phyloP scores from a whole-genome alignment of 495 filamentous ascomycete species.

The Penicillium dipodomyicola region DNA sequence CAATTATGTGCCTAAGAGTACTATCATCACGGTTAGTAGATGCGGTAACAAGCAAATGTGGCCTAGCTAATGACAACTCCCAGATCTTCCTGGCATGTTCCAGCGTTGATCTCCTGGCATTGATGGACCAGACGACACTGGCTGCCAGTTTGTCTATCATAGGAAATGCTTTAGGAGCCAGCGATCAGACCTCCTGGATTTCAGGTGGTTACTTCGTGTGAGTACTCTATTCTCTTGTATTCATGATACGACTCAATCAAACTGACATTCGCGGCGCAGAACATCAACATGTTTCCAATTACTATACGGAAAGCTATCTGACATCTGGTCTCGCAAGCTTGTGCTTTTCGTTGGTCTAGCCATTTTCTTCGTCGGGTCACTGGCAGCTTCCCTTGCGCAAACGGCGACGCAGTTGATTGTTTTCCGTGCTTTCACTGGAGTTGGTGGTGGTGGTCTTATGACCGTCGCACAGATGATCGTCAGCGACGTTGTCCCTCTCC shows the following conservation, averaged over 20 bases:
- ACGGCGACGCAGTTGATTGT: slow-evolving; percentile 52
- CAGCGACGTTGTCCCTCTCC: slow-evolving; percentile 54
- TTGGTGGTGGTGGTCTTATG: slow-evolving; percentile 57
- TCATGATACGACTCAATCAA: background rate
- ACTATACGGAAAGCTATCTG: slow-evolving; percentile 53
- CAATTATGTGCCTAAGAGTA: slow-evolving; percentile 51
- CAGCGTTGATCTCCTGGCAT: slow-evolving; percentile 52
- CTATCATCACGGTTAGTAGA: slow-evolving; percentile 47
- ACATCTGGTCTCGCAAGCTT: slow-evolving; percentile 57
- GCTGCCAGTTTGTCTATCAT: slow-evolving; percentile 53
- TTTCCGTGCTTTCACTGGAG: slow-evolving; percentile 54
- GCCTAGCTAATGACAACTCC: background rate
- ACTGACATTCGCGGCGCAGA: slow-evolving; percentile 12
- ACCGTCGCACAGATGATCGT: slow-evolving; percentile 55
- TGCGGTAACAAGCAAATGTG: background rate
- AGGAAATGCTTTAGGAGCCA: slow-evolving; percentile 45
- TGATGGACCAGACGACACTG: slow-evolving; percentile 57
- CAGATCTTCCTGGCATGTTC: slow-evolving; percentile 56
- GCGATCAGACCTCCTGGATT: slow-evolving; percentile 53
- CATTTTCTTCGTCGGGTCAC: slow-evolving; percentile 54
- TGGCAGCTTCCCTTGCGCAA: slow-evolving; percentile 52
- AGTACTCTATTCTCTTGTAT: slow-evolving; percentile 6
- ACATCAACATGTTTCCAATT: slow-evolving; percentile 59
- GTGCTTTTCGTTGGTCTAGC: slow-evolving; percentile 50
- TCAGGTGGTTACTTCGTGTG: slow-evolving; percentile 54